Evolutionary conservation across 2,329 filamentous ascomycete genomes (phyloP).

Genomic region (Fusarium sp.): DNA sequence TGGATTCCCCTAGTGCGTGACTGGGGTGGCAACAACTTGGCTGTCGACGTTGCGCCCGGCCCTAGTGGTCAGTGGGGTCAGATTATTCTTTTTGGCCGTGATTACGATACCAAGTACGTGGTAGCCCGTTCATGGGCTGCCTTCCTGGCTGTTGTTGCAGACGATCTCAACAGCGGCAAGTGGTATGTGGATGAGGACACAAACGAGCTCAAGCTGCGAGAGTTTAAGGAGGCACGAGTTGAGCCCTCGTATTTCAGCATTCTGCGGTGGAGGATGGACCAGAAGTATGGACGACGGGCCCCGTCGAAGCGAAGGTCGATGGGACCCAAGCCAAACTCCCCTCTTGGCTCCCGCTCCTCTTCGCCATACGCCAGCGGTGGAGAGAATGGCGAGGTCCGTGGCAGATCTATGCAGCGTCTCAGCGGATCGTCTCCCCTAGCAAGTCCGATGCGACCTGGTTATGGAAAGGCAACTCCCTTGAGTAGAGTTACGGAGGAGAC

Average conservation of each 20-base stretch:
- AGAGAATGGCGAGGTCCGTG: conserved; percentile 72
- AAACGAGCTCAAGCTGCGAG: conserved; percentile 89
- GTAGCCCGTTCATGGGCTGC: conserved; percentile 91
- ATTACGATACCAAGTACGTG: conserved; percentile 99
- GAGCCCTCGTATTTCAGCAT: conserved; percentile 97
- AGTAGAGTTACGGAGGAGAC: conserved; percentile 80
- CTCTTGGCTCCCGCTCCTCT: conserved; percentile 61
- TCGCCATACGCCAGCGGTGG: conserved; percentile 76
- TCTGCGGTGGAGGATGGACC: conserved; percentile 92
- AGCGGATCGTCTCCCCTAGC: conserved; percentile 72
- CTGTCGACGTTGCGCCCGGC: conserved; percentile 91
- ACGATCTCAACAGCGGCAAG: conserved; percentile 90
- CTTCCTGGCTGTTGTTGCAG: conserved; percentile 87
- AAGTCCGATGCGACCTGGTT: conserved; percentile 74
- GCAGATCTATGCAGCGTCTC: conserved; percentile 78
- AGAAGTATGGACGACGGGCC: conserved; percentile 84
- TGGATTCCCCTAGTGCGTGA: conserved; percentile 98
- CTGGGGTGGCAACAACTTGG: conserved; percentile 98
- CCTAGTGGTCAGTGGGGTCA: conserved; percentile 94
- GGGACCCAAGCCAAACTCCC: conserved; percentile 59
- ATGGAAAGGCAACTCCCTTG: conserved; percentile 76
- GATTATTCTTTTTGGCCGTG: conserved; percentile 94
- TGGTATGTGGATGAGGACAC: conserved; percentile 94
- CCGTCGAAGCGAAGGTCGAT: conserved; percentile 66
- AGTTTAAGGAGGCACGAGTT: conserved; percentile 89